phyloP scores from a whole-genome alignment of 1,284 basidiomycete genomes.

The Volvariella surrecta region DNA sequence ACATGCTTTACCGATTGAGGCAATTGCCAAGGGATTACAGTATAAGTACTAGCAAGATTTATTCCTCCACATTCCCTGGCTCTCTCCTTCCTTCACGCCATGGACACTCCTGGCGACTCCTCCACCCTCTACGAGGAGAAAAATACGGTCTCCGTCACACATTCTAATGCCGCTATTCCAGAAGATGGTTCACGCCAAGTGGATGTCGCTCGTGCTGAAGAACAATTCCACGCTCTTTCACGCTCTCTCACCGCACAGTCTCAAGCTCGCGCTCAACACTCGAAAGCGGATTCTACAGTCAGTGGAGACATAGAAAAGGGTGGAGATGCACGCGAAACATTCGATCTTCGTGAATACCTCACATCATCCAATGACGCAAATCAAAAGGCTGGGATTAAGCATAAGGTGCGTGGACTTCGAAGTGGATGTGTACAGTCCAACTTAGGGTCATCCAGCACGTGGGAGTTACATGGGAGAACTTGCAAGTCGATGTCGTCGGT shows the following conservation, averaged over 20 bases:
- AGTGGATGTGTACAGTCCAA: background rate
- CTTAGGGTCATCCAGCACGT: constrained; percentile 39
- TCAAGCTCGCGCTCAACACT: constrained; percentile 8
- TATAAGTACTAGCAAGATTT: too few species aligned
- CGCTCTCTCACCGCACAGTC: constrained; percentile 23
- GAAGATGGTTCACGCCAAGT: constrained; percentile 25
- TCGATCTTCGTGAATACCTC: constrained; percentile 74
- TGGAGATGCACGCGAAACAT: constrained; percentile 26
- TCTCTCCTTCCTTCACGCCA: too few species aligned
- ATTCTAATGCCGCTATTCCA: too few species aligned
- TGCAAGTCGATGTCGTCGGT: constrained; percentile 67
- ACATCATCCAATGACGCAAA: constrained; percentile 57
- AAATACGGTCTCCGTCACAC: too few species aligned
- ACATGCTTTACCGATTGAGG: too few species aligned
- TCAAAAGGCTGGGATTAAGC: constrained; percentile 67
- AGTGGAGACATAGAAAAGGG: constrained; percentile 42
- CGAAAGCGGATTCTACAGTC: constrained; percentile 12
- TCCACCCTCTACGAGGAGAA: too few species aligned
- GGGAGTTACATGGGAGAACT: constrained; percentile 71
- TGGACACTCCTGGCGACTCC: too few species aligned
- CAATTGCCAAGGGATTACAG: too few species aligned
- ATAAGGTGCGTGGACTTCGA: constrained; percentile 44
- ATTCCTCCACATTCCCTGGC: too few species aligned
- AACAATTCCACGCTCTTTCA: constrained; percentile 45
- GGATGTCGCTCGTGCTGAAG: constrained; percentile 38